Evolutionary conservation across 306 rosid genomes (phyloP).

Genomic region (Crotalaria pallida): DNA sequence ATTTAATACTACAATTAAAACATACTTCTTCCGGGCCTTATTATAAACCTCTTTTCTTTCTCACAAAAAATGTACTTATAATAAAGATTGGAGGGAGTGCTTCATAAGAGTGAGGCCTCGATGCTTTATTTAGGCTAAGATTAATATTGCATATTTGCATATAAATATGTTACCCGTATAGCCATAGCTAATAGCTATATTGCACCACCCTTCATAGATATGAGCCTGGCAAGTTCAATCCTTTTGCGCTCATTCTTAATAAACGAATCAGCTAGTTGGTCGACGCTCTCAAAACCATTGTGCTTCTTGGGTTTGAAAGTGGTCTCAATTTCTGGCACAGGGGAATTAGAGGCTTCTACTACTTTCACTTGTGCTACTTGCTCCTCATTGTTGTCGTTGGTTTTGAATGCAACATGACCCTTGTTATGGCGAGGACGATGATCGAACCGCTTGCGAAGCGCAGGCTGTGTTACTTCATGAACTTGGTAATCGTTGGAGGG

Average conservation of each 20-base stretch:
- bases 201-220: slow-evolving; percentile 2
- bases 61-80: too few relatives aligned
- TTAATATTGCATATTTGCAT: neutral
- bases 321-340: neutral
- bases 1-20: neutral
- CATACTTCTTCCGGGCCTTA: too few relatives aligned
- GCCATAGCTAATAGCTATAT: neutral
- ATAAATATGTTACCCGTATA: neutral
- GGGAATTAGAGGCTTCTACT: neutral
- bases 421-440: neutral
- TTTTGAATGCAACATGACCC: slow-evolving; percentile 35
- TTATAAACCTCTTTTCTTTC: too few relatives aligned
- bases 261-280: slow-evolving; percentile 52
- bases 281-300: slow-evolving; percentile 20
- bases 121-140: neutral
- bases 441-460: slow-evolving; percentile 1
- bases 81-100: too few relatives aligned
- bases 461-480: slow-evolving; percentile 13
- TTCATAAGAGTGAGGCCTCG: neutral
- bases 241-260: slow-evolving; percentile 39
- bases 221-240: slow-evolving; percentile 31
- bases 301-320: neutral
- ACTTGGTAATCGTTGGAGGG: slow-evolving; percentile 21
- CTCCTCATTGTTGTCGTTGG: slow-evolving; percentile 3
- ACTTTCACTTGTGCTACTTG: neutral